A percentile compares a stretch with the other conserved stretches of the same genome.
Evolutionary conservation across 257 asterid species (phyloP).

Genomic region (Nicotiana paniculata): DNA sequence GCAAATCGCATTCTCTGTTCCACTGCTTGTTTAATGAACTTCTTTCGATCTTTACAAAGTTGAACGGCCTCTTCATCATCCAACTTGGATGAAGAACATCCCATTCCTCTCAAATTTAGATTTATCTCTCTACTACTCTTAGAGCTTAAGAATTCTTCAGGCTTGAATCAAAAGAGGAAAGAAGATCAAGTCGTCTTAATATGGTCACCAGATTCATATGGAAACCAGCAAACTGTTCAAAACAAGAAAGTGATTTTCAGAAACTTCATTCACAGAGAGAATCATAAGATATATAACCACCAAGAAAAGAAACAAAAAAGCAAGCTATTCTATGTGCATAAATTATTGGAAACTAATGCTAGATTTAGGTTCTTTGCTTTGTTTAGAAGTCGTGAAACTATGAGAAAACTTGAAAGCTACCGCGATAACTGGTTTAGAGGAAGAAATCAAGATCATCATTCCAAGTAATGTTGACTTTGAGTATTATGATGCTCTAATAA

Average conservation of each 20-base stretch:
- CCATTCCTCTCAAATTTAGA: slow-evolving; percentile 44
- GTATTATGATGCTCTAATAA: background rate
- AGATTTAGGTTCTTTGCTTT: background rate
- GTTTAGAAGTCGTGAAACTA: background rate
- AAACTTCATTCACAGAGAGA: slow-evolving; percentile 12
- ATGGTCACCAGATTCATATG: slow-evolving; percentile 50
- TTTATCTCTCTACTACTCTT: background rate
- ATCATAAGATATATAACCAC: slow-evolving; percentile 9
- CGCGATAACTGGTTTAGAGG: background rate
- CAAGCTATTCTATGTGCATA: background rate
- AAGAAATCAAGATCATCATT: background rate
- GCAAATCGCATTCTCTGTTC: slow-evolving; percentile 71
- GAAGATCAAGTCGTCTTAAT: slow-evolving; percentile 25
- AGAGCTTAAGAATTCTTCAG: slow-evolving; percentile 38
- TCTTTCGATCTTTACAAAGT: slow-evolving; percentile 87
- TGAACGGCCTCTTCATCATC: slow-evolving; percentile 88
- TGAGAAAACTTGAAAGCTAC: background rate
- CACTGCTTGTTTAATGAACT: slow-evolving; percentile 83
- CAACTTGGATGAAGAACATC: slow-evolving; percentile 88
- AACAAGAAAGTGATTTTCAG: background rate
- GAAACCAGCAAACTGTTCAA: slow-evolving; percentile 12
- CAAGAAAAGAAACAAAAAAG: slow-evolving; percentile 10
- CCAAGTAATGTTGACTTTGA: background rate
- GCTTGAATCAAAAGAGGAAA: slow-evolving; percentile 42
- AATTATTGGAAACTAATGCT: background rate